Base-by-base conservation (phyloP, 1,139 yeast genomes). In the Debaryomyces fabryi region DNA sequence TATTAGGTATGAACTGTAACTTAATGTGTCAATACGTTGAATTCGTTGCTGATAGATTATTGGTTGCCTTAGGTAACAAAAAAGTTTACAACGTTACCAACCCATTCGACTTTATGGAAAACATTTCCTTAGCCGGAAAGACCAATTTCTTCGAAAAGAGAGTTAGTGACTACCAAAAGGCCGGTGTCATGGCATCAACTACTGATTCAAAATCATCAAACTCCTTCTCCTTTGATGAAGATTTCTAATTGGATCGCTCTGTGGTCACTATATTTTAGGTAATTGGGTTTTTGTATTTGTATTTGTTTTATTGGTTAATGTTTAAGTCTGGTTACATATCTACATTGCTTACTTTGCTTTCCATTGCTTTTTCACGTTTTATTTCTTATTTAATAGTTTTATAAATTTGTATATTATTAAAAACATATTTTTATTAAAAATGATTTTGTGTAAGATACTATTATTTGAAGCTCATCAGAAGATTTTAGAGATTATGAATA, bases 81-180 rank as follows among this genome's bases (percentile, higher is more conserved):
- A 91, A 92, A 78, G 79, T 81, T 55, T 93, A 85, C 83, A 89
- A 90, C 65, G 93, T 81, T 52, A 76, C 88, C 54, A 95, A 93
- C 70, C 99, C 99, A 69, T 93, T 93, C 70, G 98, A 92, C 72
- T 93, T 92, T 68, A 93, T 93, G 99, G 99, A 93, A 76, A 91
- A 91, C 78, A 91, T 91, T 63, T 91, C 98, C 21, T 82, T 93
- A 62, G 95, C 97, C 51, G 99, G 99, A 72, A 93, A 93, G 82
- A 92, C 99, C 60, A 93, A 93, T 79, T 93, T 95, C 83, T 93
- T 93, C 67, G 99, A 93, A 81, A 93, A 93, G 83, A 88, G 98
- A 74, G 99, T 93, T 53, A 88, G 96, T 52, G 99, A 95, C 72
- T 95, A 95, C 77, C 97, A 93, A 77, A 93, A 93, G 79, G 98